phyloP scores from a whole-genome alignment of 768 basidiomycete genomes.

The Rhodotorula paludigena region DNA sequence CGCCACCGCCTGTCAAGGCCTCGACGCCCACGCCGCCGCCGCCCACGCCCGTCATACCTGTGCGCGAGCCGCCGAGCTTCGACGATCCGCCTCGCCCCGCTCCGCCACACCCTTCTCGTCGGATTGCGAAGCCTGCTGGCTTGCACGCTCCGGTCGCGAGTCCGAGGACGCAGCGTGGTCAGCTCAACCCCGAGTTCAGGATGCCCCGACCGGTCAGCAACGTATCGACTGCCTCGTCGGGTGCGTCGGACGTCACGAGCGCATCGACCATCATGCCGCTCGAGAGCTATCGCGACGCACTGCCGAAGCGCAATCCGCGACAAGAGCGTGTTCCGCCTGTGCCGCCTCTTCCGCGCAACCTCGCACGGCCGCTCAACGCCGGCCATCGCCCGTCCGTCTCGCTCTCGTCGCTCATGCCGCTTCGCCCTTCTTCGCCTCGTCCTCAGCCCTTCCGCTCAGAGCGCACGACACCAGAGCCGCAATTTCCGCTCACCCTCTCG shows the following conservation, averaged over 20 bases:
- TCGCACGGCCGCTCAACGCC: background rate
- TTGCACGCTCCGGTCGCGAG: background rate
- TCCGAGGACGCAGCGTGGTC: background rate
- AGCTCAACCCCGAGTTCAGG: slow-evolving; percentile 22
- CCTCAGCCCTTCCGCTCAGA: background rate
- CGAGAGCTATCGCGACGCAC: background rate
- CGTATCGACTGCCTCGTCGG: background rate
- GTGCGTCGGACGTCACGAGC: background rate
- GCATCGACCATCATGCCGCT: slow-evolving; percentile 1
- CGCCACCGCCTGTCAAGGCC: background rate
- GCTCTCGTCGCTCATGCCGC: slow-evolving; percentile 27
- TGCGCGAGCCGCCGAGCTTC: too few species aligned
- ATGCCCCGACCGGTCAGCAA: slow-evolving; percentile 18
- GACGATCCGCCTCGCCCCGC: background rate
- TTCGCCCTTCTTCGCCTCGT: background rate
- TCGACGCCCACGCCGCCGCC: background rate
- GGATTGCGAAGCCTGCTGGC: background rate
- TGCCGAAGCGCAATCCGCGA: background rate
- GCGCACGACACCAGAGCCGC: background rate
- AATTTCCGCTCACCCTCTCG: background rate
- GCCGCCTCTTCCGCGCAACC: background rate
- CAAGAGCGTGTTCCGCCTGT: background rate
- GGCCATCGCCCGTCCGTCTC: slow-evolving; percentile 30
- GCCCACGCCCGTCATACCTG: too few species aligned
- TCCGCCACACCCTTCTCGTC: too few species aligned